These are phyloP conservation scores for Zygoascus sp. DNA, from an alignment of 1,139 yeast genomes.

Conservation along the genomic window DNA sequence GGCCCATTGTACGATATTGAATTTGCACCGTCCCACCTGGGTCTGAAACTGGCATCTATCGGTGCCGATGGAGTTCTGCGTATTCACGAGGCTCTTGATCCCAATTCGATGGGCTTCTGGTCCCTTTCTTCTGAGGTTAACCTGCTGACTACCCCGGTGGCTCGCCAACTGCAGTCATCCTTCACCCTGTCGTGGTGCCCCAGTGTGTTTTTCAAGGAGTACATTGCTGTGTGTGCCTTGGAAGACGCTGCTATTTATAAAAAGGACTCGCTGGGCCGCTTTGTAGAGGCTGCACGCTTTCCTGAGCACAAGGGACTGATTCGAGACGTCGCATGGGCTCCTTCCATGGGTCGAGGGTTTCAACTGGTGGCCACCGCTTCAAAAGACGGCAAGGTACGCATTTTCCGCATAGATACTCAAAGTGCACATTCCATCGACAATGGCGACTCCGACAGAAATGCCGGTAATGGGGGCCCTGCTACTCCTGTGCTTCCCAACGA, in stretches of 20 bases:
- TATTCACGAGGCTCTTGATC: conserved; percentile 84
- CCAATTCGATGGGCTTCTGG: conserved; percentile 82
- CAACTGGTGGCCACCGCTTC: conserved; percentile 93
- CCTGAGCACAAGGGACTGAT: conserved; percentile 83
- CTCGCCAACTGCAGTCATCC: conserved; percentile 78
- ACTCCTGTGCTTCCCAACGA: conserved; percentile 15
- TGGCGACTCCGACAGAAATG: neutral
- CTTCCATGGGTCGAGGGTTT: conserved; percentile 86
- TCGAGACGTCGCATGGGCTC: conserved; percentile 94
- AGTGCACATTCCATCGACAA: conserved; percentile 16
- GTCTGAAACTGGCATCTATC: conserved; percentile 77
- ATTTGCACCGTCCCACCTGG: conserved; percentile 84
- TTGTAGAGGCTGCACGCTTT: conserved; percentile 42
- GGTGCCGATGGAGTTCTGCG: conserved; percentile 88
- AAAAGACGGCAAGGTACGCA: conserved; percentile 86
- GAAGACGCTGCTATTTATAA: conserved; percentile 82
- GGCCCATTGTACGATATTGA: conserved; percentile 88
- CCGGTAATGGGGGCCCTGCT: too few species aligned
- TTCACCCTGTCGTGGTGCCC: conserved; percentile 94
- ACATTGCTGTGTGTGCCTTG: conserved; percentile 76
- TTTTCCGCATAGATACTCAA: conserved; percentile 63
- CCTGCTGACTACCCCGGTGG: conserved; percentile 66
- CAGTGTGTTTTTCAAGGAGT: conserved; percentile 75
- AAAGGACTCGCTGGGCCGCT: conserved; percentile 42
- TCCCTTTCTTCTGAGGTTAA: conserved; percentile 58